Evolutionary conservation across 129 eudicot genomes (phyloP).

Genomic region (Kitagawia praeruptora): DNA sequence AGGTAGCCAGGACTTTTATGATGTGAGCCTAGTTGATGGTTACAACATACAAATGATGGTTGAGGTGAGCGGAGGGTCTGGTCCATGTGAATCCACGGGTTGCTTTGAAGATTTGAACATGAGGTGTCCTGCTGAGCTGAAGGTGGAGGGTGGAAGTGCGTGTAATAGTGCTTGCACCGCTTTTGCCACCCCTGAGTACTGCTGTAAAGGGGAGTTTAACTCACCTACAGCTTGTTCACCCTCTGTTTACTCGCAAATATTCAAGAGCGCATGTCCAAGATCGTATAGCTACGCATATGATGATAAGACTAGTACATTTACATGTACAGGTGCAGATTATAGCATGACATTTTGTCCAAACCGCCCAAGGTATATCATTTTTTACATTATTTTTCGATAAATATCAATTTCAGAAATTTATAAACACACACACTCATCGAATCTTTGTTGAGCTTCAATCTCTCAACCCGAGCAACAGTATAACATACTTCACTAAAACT

Average conservation of each 20-base stretch:
- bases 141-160: constrained; percentile 22
- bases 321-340: constrained; percentile 24
- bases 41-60: constrained; percentile 29
- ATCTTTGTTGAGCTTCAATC: too few relatives aligned
- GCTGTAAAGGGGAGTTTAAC: constrained; percentile 16
- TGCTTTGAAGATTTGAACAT: constrained; percentile 23
- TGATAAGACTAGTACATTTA: constrained; percentile 6
- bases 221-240: constrained; percentile 15
- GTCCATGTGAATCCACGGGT: constrained; percentile 21
- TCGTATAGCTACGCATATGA: constrained; percentile 8
- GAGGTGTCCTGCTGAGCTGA: constrained; percentile 27
- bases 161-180: constrained; percentile 35
- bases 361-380: not conserved
- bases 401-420: too few relatives aligned
- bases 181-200: constrained; percentile 24
- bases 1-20: constrained; percentile 12
- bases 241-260: constrained; percentile 22
- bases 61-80: constrained; percentile 27
- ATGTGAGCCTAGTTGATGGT: constrained; percentile 26
- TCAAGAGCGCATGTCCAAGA: constrained; percentile 33
- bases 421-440: too few relatives aligned
- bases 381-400: not conserved
- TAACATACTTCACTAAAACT: not conserved
- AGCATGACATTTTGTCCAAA: constrained; percentile 31
- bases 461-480: not conserved